Conservation (phyloP, 208 protist genomes). For the Acanthamoeba lenticulata region DNA sequence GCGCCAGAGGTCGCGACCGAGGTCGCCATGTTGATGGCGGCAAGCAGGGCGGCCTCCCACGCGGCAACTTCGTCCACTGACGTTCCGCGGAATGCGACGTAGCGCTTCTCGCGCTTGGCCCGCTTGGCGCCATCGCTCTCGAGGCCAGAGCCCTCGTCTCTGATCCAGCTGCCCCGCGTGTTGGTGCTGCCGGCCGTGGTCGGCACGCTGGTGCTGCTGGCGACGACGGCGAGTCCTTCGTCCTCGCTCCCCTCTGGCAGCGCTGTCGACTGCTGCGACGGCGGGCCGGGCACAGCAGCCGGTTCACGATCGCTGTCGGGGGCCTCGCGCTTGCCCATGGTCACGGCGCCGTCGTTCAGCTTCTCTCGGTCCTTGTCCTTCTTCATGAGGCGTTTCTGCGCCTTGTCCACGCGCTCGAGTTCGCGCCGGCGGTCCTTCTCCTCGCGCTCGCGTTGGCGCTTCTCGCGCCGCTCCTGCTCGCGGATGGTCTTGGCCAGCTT, state of each 20-base stretch:
- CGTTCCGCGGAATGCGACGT: background rate
- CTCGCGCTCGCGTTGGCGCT: background rate
- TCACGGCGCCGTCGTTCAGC: background rate
- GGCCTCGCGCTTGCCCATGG: background rate
- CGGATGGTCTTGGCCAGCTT: background rate
- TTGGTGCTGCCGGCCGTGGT: no score
- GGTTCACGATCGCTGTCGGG: background rate
- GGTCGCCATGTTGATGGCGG: background rate
- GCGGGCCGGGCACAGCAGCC: no score
- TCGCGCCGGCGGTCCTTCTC: background rate
- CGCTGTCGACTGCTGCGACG: background rate
- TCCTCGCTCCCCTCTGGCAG: background rate
- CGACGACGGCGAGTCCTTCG: background rate
- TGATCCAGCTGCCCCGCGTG: no score
- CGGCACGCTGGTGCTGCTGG: background rate
- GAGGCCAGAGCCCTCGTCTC: no score
- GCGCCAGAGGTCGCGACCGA: background rate
- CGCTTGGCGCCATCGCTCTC: no score
- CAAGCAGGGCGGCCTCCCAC: background rate
- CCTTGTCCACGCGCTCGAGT: no score
- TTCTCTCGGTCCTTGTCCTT: background rate
- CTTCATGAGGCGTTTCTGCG: no score
- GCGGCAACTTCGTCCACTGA: background rate
- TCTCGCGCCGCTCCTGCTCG: background rate
- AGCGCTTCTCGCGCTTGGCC: background rate